Evolutionary conservation across 352 stramenopile genomes (phyloP).

Genomic region (Pythium vanterpoolii): DNA sequence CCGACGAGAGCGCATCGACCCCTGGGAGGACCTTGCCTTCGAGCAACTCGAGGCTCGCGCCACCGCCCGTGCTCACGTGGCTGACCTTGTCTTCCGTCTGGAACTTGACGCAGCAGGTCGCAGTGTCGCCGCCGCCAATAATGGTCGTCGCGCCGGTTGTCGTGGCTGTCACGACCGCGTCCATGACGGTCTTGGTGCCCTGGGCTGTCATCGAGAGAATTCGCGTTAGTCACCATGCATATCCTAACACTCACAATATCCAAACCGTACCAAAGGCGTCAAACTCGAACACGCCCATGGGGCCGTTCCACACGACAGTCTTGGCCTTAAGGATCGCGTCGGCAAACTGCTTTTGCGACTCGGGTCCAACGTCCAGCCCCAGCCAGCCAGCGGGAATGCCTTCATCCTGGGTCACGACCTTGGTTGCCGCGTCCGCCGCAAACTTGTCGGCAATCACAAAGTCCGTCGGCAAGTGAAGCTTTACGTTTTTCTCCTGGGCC

Average conservation of each 20-base stretch:
- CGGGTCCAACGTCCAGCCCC: slow-evolving; percentile 97
- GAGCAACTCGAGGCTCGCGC: slow-evolving; percentile 95
- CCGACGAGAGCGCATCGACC: slow-evolving; percentile 92
- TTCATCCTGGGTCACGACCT: slow-evolving; percentile 86
- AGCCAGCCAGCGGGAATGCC: slow-evolving; percentile 97
- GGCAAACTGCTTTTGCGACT: slow-evolving; percentile 85
- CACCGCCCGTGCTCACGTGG: slow-evolving; percentile 92
- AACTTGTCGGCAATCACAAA: slow-evolving; percentile 99
- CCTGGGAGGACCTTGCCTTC: slow-evolving; percentile 98
- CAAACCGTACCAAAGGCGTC: slow-evolving; percentile 90
- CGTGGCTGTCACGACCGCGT: slow-evolving; percentile 95
- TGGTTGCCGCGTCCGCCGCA: slow-evolving; percentile 90
- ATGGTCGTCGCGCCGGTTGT: slow-evolving; percentile 94
- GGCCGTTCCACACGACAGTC: slow-evolving; percentile 99
- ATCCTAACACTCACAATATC: not conserved
- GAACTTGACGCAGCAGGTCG: slow-evolving; percentile 87
- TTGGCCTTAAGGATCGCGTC: slow-evolving; percentile 82
- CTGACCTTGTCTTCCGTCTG: slow-evolving; percentile 89
- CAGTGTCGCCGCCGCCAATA: slow-evolving; percentile 98
- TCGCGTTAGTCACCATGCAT: not conserved
- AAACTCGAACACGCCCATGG: slow-evolving; percentile 99
- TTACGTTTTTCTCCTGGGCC: slow-evolving; percentile 97
- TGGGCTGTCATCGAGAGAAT: slow-evolving; percentile 26
- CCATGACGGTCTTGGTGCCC: slow-evolving; percentile 95
- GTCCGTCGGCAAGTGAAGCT: slow-evolving; percentile 96